Conservation (phyloP, 148 eudicot genomes). For the Agrostemma githago region DNA sequence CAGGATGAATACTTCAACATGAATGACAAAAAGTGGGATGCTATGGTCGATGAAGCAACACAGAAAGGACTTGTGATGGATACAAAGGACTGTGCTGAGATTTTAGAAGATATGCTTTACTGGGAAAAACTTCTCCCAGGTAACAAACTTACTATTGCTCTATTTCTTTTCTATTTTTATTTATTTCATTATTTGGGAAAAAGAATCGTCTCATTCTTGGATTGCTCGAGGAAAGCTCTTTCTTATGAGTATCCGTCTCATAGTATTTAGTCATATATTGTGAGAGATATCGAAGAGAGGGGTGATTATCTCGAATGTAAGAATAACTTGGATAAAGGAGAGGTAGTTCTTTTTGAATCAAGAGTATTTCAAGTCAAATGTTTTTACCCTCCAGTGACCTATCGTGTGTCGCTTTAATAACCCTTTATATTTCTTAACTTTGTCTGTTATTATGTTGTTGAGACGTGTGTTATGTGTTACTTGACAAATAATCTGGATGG, state of each 20-base stretch:
- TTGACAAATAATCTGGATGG: background rate
- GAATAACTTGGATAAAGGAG: background rate
- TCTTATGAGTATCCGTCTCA: too few species aligned
- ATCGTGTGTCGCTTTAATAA: background rate
- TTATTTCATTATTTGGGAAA: background rate
- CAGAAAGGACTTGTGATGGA: conserved; percentile 48
- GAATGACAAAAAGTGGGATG: conserved; percentile 78
- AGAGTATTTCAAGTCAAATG: background rate
- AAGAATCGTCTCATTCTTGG: background rate
- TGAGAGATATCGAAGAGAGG: too few species aligned
- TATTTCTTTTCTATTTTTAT: conserved; percentile 5
- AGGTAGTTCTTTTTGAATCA: background rate
- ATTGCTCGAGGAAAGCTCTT: background rate
- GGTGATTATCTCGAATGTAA: too few species aligned
- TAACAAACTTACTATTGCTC: conserved; percentile 17
- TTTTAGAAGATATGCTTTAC: conserved; percentile 81
- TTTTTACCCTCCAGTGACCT: background rate
- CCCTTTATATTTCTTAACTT: background rate
- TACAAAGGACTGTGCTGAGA: conserved; percentile 61
- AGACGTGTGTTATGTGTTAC: background rate
- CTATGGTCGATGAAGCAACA: conserved; percentile 49
- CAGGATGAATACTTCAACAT: conserved; percentile 57
- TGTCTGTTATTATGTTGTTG: background rate
- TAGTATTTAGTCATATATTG: too few species aligned
- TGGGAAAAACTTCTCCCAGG: conserved; percentile 95